Percentiles rank a stretch among this genome's conserved stretches.
These are phyloP conservation scores for Coelastrella sp. DNA, from an alignment of 139 green algal genomes.

Conservation along the genomic window DNA sequence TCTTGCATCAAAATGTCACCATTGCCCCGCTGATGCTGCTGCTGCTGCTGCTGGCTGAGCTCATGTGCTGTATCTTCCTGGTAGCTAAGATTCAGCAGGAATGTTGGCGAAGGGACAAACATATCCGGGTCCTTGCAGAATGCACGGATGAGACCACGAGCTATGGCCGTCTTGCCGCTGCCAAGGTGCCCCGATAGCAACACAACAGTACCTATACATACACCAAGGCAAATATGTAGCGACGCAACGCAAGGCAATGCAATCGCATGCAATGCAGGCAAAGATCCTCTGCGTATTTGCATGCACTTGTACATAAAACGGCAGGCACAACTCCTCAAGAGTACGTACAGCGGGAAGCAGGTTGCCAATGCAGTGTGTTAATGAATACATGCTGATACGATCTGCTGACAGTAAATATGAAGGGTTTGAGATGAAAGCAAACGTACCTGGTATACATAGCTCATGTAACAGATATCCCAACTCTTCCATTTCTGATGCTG, in stretches of 20 bases:
- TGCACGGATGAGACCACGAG: constrained; percentile 59
- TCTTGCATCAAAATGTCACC: background rate
- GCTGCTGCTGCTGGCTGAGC: constrained; percentile 16
- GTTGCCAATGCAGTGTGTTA: background rate
- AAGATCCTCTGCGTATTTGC: too few relatives aligned
- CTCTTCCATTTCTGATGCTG: constrained; percentile 51
- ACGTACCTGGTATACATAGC: constrained; percentile 5
- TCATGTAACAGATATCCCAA: constrained; percentile 52
- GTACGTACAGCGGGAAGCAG: too few relatives aligned
- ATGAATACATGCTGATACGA: background rate
- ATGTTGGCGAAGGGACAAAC: constrained; percentile 66
- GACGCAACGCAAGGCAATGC: too few relatives aligned
- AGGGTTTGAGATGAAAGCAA: too few relatives aligned
- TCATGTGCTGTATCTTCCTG: constrained; percentile 52
- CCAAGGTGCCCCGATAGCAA: constrained; percentile 62
- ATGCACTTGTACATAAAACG: too few relatives aligned
- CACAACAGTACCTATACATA: constrained; percentile 56
- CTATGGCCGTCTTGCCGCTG: constrained; percentile 62
- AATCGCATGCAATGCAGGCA: too few relatives aligned
- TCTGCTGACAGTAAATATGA: background rate
- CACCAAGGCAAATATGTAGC: too few relatives aligned
- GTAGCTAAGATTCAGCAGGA: constrained; percentile 66
- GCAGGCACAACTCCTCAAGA: too few relatives aligned
- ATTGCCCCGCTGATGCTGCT: constrained; percentile 28
- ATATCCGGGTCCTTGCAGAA: constrained; percentile 50